A percentile compares a stretch with the other conserved stretches of the same genome.
Conservation (phyloP, 2,329 filamentous ascomycete genomes). For the Fusarium ramigenum region DNA sequence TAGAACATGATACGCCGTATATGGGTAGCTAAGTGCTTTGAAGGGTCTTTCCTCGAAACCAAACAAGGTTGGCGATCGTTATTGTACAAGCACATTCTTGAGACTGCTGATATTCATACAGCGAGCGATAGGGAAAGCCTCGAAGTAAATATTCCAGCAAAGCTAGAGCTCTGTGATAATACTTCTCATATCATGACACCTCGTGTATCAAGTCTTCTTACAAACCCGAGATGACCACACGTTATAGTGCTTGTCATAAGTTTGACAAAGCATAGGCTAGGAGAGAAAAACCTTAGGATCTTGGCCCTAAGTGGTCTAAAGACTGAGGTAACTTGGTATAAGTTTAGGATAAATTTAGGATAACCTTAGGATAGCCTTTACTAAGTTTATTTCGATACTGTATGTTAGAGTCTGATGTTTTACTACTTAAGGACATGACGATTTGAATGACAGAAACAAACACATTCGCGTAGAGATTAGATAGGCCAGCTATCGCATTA, state of each 20-base stretch:
- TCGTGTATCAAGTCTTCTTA: not conserved
- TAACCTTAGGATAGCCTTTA: not conserved
- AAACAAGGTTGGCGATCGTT: not conserved
- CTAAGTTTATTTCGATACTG: not conserved
- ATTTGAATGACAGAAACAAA: not conserved
- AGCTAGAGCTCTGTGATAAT: not conserved
- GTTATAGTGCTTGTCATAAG: not conserved
- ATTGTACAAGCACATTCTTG: not conserved
- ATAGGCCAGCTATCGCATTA: slow-evolving; percentile 38
- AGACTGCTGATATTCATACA: not conserved
- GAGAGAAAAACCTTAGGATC: not conserved
- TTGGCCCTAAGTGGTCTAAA: not conserved
- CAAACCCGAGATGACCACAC: not conserved
- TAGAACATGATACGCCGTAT: not conserved
- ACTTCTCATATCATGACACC: not conserved
- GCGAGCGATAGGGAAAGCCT: too few relatives aligned
- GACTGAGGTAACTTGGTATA: not conserved
- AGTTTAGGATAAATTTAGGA: not conserved
- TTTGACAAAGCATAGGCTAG: not conserved
- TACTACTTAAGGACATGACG: not conserved
- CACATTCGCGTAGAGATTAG: not conserved
- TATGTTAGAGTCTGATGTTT: not conserved
- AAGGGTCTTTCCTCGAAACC: not conserved
- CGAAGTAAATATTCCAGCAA: not conserved
- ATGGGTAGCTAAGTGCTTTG: not conserved